Base-by-base conservation (phyloP, 2,329 filamentous ascomycete species). In the Fusarium chaquense region DNA sequence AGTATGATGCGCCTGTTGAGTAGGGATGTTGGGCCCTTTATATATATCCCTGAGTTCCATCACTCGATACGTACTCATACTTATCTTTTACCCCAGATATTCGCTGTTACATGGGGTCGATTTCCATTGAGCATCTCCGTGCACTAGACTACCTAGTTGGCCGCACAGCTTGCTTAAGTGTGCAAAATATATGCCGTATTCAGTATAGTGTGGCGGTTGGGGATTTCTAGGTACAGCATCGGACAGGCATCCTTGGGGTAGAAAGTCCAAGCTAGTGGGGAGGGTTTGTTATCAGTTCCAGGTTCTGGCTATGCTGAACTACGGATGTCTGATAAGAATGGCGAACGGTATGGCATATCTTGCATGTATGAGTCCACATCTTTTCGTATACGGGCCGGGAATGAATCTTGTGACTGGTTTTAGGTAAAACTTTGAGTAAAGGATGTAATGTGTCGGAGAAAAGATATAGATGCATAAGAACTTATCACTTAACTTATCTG, bases 171-270 rank as follows among this genome's bases (percentile, higher is more conserved):
- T 47, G 32, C 35, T 55, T 20, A 13, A 22, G 4, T 51, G 13
- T 70, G 68, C 56, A 62, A 71, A 65, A 30, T 62, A 71, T 65
- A 50, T 28, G 40, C 68, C 60, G n/a, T 36, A 65, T 62, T 32
- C 45, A 65, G 64, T 52, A 54, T 71, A 71, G 68, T 38, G 65
- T 41, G 20, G 24, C 45, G 45, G 40, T 38, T 51, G 35, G 49
- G n/a, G 35, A n/a, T 24, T 47, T 53, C 61, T 50, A 45, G 33
- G 45, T 57, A n/a, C 16, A 60, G 58, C 32, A 58, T 56, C 65
- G 36, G 47, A 51, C 13, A 26, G 32, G 6, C 49, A 15, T 15
- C 3, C 30, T 49, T 26, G 35, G 28, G 26, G 35, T 40, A 32
- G 15, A 11, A 43, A n/a, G 50, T 52, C 35, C 15, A 20, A 40